Evolutionary conservation across 306 rosid species (phyloP).

Genomic region (Astragalus glycyphyllos): DNA sequence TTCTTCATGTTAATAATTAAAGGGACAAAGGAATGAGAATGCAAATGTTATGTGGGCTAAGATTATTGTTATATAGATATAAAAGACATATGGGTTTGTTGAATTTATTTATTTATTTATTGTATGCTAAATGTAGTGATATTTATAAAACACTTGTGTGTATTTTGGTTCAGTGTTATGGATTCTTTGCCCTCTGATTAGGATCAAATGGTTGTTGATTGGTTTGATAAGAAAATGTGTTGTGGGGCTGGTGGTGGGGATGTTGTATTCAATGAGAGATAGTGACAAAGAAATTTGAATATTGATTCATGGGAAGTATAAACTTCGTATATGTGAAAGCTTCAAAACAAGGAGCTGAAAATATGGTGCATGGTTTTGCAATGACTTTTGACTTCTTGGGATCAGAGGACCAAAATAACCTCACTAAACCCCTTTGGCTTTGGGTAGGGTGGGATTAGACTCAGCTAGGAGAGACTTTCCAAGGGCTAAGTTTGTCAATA

Average conservation of each 20-base stretch:
- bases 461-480: too few relatives aligned
- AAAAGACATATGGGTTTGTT: conserved; percentile 10
- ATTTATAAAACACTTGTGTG: neutral
- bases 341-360: conserved; percentile 9
- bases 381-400: conserved; percentile 10
- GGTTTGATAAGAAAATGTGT: conserved; percentile 16
- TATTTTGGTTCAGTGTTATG: neutral
- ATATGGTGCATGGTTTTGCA: conserved; percentile 20
- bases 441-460: too few relatives aligned
- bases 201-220: conserved; percentile 25
- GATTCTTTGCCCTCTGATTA: conserved; percentile 24
- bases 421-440: neutral
- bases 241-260: conserved; percentile 25
- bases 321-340: conserved; percentile 13
- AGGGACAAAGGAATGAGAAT: conserved; percentile 37
- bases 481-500: too few relatives aligned
- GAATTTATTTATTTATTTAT: neutral
- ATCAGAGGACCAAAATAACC: conserved; percentile 29
- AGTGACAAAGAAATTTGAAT: conserved; percentile 21
- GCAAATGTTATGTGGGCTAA: conserved; percentile 38
- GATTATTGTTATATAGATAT: conserved; percentile 37
- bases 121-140: conserved; percentile 22
- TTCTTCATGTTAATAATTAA: conserved; percentile 54
- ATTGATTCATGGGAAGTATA: conserved; percentile 15
- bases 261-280: conserved; percentile 26